Conservation (phyloP, 2,329 filamentous ascomycete species). For the Onygena corvina region DNA sequence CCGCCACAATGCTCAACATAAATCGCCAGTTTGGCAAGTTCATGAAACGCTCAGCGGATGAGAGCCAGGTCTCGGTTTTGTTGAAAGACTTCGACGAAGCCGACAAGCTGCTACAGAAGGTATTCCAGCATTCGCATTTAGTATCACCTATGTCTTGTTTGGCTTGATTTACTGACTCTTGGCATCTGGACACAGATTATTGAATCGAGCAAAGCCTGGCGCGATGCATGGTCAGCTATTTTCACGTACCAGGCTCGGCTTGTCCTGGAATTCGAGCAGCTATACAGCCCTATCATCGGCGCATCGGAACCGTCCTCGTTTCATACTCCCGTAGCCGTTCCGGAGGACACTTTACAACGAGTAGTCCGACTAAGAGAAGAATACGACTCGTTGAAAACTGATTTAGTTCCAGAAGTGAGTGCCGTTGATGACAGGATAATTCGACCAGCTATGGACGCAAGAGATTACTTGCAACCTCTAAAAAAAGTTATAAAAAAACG, state of each 20-base stretch:
- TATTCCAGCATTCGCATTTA: slow-evolving; percentile 29
- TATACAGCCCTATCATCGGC: slow-evolving; percentile 67
- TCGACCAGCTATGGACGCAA: slow-evolving; percentile 56
- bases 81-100: slow-evolving; percentile 71
- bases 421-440: slow-evolving; percentile 60
- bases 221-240: slow-evolving; percentile 65
- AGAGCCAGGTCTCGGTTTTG: slow-evolving; percentile 61
- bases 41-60: slow-evolving; percentile 58
- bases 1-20: slow-evolving; percentile 38
- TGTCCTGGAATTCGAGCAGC: slow-evolving; percentile 53
- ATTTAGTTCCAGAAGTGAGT: slow-evolving; percentile 58
- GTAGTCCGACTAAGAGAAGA: slow-evolving; percentile 53
- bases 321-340: slow-evolving; percentile 48
- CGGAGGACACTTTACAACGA: slow-evolving; percentile 50
- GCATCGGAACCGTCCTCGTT: slow-evolving; percentile 47
- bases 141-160: background rate
- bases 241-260: slow-evolving; percentile 56
- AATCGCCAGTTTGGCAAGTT: slow-evolving; percentile 64
- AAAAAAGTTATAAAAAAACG: slow-evolving; percentile 76
- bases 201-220: slow-evolving; percentile 62
- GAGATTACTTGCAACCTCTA: slow-evolving; percentile 56
- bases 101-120: slow-evolving; percentile 60
- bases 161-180: background rate
- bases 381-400: slow-evolving; percentile 58
- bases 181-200: slow-evolving; percentile 46